Evolutionary conservation across 2,329 filamentous ascomycete species (phyloP).

Genomic region (Stachybotrys chartarum): DNA sequence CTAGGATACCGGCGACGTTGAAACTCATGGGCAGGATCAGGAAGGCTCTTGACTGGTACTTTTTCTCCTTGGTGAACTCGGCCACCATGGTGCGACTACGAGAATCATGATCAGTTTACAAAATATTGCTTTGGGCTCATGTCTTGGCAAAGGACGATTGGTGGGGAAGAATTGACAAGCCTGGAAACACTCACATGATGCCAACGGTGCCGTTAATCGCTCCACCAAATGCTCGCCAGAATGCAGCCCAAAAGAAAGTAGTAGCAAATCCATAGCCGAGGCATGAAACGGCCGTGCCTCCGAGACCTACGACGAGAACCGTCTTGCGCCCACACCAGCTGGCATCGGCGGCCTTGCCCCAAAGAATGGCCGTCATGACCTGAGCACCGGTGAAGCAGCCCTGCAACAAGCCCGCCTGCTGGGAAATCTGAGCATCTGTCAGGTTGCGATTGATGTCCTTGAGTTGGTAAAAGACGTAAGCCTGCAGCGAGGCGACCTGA

Average conservation of each 20-base stretch:
- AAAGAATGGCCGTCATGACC: slow-evolving; percentile 65
- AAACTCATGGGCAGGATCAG: slow-evolving; percentile 40
- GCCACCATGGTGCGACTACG: slow-evolving; percentile 38
- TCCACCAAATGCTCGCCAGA: slow-evolving; percentile 61
- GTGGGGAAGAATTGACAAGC: neutral
- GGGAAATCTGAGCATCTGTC: slow-evolving; percentile 49
- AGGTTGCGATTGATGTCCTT: slow-evolving; percentile 54
- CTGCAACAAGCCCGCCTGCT: slow-evolving; percentile 62
- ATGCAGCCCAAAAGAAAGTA: slow-evolving; percentile 55
- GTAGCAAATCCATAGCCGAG: slow-evolving; percentile 67
- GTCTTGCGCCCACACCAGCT: slow-evolving; percentile 57
- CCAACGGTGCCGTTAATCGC: slow-evolving; percentile 42
- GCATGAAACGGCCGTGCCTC: slow-evolving; percentile 60
- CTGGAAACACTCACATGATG: slow-evolving; percentile 30
- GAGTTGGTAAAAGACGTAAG: slow-evolving; percentile 72
- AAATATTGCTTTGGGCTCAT: too few species aligned
- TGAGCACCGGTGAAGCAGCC: slow-evolving; percentile 68
- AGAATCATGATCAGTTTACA: neutral
- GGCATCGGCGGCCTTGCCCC: slow-evolving; percentile 60
- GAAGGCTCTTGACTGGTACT: slow-evolving; percentile 40
- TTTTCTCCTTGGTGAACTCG: slow-evolving; percentile 40
- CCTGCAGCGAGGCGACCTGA: slow-evolving; percentile 60
- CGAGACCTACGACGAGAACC: slow-evolving; percentile 62
- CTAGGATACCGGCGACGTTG: slow-evolving; percentile 37
- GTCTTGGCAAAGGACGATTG: too few species aligned